These are phyloP conservation scores for Ophiostoma montium DNA, from an alignment of 2,329 filamentous ascomycete genomes.

Conservation along the genomic window DNA sequence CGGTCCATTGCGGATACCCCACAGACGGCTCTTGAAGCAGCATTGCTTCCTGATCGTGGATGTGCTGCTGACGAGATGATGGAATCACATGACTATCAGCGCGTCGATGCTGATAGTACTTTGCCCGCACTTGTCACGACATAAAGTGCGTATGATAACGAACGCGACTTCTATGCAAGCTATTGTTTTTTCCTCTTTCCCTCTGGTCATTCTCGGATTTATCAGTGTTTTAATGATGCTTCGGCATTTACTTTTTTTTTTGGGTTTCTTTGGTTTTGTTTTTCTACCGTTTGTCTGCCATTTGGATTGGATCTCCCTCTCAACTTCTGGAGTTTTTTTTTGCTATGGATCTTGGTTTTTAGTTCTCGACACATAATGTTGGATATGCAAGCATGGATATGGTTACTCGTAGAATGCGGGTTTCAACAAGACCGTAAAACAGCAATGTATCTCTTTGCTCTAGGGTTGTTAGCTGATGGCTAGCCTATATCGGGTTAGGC, in stretches of 20 bases:
- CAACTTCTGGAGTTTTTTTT: not conserved
- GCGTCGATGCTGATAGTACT: not conserved
- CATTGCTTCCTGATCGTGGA: no score
- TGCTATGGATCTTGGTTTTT: no score
- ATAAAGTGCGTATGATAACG: not conserved
- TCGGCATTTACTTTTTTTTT: not conserved
- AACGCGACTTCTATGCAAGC: no score
- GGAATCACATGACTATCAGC: not conserved
- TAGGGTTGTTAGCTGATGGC: no score
- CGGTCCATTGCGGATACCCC: no score
- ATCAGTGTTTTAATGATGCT: not conserved
- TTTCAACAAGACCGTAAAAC: not conserved
- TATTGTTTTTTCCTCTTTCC: not conserved
- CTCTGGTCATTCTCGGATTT: not conserved
- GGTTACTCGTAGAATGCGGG: not conserved
- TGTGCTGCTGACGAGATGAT: not conserved
- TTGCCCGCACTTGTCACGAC: not conserved
- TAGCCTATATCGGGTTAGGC: not conserved
- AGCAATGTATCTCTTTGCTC: not conserved
- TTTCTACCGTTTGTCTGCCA: not conserved
- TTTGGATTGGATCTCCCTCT: not conserved
- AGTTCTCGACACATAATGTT: not conserved
- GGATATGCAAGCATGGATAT: not conserved
- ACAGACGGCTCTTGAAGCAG: no score
- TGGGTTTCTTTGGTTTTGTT: not conserved